These are phyloP conservation scores for Hibiscus mutabilis DNA, from an alignment of 345 rosid genomes.

Conservation along the genomic window DNA sequence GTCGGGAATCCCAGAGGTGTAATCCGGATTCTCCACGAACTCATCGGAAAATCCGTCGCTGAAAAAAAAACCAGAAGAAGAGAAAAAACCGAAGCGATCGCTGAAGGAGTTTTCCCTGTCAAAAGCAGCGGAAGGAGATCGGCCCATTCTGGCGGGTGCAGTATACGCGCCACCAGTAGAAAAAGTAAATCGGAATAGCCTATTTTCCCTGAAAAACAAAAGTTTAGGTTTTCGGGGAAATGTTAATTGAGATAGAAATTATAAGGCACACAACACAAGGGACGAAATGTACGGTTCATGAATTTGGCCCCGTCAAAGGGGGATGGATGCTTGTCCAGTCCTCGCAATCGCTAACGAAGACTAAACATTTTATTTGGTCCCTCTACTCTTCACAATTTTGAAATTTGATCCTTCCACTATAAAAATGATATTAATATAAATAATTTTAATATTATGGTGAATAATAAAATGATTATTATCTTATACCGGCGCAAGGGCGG, in stretches of 20 bases:
- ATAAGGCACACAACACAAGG: neutral
- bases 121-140: conserved; percentile 35
- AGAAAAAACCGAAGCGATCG: conserved; percentile 14
- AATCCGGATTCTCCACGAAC: conserved; percentile 25
- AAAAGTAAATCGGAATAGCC: neutral
- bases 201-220: neutral
- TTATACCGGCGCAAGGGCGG: too few relatives aligned
- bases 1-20: conserved; percentile 56
- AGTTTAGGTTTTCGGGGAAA: neutral
- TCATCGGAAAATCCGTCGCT: conserved; percentile 15
- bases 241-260: conserved; percentile 5
- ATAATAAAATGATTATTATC: too few relatives aligned
- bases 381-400: too few relatives aligned
- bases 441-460: too few relatives aligned
- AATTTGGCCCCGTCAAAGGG: neutral
- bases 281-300: neutral
- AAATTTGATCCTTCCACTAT: too few relatives aligned
- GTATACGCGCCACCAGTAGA: conserved; percentile 12
- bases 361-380: neutral
- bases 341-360: conserved; percentile 27
- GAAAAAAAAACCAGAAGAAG: conserved; percentile 13
- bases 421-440: too few relatives aligned
- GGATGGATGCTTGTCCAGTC: conserved; percentile 23
- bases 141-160: conserved; percentile 38
- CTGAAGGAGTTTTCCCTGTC: conserved; percentile 19